Evolutionary conservation across 1,284 basidiomycete species (phyloP).

Genomic region (Peniophora sp.): DNA sequence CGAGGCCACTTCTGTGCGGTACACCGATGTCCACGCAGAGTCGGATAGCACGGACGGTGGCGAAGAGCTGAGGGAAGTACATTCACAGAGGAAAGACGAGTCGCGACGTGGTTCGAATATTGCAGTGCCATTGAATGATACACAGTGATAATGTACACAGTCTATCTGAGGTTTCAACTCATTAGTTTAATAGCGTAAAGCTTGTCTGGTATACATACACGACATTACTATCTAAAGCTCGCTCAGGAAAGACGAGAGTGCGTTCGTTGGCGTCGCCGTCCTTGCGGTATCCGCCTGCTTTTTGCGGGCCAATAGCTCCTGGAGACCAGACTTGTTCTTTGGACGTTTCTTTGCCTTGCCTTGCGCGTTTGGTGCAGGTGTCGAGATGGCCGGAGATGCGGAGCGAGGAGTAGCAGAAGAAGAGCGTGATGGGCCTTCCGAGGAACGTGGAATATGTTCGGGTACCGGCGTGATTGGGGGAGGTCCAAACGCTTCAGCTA

Average conservation of each 20-base stretch:
- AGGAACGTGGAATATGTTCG: too few relatives aligned
- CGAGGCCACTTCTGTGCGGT: too few relatives aligned
- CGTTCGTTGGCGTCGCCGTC: background rate
- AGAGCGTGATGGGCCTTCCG: background rate
- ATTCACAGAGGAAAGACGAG: too few relatives aligned
- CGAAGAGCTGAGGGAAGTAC: too few relatives aligned
- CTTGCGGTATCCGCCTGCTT: constrained; percentile 20
- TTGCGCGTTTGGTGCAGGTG: background rate
- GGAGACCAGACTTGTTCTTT: constrained; percentile 43
- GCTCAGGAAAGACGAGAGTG: constrained; percentile 49
- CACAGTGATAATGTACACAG: too few relatives aligned
- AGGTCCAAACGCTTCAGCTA: too few relatives aligned
- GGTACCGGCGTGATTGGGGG: too few relatives aligned
- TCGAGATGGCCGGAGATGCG: background rate
- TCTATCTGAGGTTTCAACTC: too few relatives aligned
- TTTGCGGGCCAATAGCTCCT: constrained; percentile 54
- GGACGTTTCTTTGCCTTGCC: constrained; percentile 20
- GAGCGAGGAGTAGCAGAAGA: background rate
- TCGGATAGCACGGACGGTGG: too few relatives aligned
- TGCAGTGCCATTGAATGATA: too few relatives aligned
- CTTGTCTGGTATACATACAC: background rate
- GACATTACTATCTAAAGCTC: constrained; percentile 25
- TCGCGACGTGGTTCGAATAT: background rate
- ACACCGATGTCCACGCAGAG: too few relatives aligned
- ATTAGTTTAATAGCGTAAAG: background rate